A percentile compares a stretch with the other conserved stretches of the same genome.
phyloP scores from a whole-genome alignment of 208 protist species.

The Wallacemonas rigidus region DNA sequence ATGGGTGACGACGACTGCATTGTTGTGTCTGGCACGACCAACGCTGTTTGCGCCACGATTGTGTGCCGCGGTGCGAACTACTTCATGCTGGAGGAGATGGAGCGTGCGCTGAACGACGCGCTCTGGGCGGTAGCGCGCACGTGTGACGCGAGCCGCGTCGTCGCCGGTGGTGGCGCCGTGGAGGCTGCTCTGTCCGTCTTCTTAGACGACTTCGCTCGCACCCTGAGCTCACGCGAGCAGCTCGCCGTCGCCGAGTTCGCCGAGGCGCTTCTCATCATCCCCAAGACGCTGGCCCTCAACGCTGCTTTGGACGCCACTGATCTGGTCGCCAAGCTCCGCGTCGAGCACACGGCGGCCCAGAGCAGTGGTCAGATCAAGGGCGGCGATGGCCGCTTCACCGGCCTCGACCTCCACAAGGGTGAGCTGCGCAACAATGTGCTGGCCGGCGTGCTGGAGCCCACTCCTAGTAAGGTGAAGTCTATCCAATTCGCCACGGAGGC shows the following conservation, averaged over 20 bases:
- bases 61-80: constrained; percentile 98
- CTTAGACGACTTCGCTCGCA: constrained; percentile 97
- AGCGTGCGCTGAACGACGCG: constrained; percentile 98
- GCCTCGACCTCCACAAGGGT: constrained; percentile 97
- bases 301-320: constrained; percentile 98
- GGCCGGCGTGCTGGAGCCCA: constrained; percentile 99
- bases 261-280: constrained; percentile 98
- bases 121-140: constrained; percentile 98
- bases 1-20: constrained; percentile 98
- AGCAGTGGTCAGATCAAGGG: constrained; percentile 68
- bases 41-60: constrained; percentile 93
- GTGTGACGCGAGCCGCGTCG: constrained; percentile 97
- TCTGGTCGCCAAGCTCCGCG: constrained; percentile 97
- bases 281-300: constrained; percentile 98
- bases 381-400: constrained; percentile 65
- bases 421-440: constrained; percentile 96
- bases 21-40: constrained; percentile 90
- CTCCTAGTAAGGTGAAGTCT: constrained; percentile 98
- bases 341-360: constrained; percentile 91
- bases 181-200: constrained; percentile 98
- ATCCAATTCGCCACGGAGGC: constrained; percentile 99
- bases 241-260: constrained; percentile 99
- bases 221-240: constrained; percentile 97
- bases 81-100: constrained; percentile 98
- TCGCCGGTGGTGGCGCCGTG: constrained; percentile 98